Conservation (phyloP, 305 asterid species). For the Rubia tinctorum region DNA sequence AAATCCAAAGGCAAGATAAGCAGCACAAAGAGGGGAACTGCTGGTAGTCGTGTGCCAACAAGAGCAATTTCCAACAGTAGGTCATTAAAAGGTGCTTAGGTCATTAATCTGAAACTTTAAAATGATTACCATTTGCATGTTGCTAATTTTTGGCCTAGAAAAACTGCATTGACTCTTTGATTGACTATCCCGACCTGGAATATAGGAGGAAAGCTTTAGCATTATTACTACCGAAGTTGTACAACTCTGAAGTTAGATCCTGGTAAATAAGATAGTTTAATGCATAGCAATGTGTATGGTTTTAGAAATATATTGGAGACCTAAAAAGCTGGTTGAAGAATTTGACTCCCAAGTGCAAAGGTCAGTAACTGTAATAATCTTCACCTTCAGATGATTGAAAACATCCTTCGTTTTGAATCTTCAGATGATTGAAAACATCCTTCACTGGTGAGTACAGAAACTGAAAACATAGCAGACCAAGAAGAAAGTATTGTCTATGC, state of each 20-base stretch:
- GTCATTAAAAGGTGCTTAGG: background rate
- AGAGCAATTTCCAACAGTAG: constrained; percentile 36
- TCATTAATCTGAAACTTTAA: background rate
- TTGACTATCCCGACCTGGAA: background rate
- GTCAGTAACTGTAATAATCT: background rate
- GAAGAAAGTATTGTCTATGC: background rate
- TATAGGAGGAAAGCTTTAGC: background rate
- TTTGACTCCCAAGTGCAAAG: background rate
- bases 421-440: no score
- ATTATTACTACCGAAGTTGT: background rate
- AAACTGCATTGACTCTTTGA: background rate
- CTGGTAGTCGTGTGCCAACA: constrained; percentile 27
- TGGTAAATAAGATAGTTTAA: background rate
- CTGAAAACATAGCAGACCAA: background rate
- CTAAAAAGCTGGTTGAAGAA: background rate
- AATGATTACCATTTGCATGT: background rate
- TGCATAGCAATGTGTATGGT: background rate
- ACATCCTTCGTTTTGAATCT: background rate
- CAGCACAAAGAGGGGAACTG: constrained; percentile 31
- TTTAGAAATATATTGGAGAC: background rate
- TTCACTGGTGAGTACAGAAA: background rate
- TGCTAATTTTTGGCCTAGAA: background rate
- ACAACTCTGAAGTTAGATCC: background rate
- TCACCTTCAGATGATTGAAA: background rate
- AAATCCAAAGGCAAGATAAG: constrained; percentile 44